phyloP scores from a whole-genome alignment of 2,329 filamentous ascomycete genomes.

The Ceratocystis cubensis region DNA sequence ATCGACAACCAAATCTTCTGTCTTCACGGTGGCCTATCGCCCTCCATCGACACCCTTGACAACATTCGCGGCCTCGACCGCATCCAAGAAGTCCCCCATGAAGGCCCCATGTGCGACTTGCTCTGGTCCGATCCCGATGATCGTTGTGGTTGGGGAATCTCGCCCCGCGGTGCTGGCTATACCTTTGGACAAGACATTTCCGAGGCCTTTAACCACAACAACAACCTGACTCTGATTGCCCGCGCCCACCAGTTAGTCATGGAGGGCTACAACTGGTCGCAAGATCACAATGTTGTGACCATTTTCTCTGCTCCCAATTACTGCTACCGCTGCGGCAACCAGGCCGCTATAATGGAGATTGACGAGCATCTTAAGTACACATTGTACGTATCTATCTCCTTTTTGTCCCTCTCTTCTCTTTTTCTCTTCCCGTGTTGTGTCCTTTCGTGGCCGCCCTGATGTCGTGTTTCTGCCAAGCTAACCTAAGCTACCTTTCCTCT shows the following conservation, averaged over 20 bases:
- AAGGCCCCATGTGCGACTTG: slow-evolving; percentile 95
- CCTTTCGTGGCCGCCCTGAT: too few species aligned
- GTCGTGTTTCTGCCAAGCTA: too few species aligned
- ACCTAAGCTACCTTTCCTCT: slow-evolving; percentile 25
- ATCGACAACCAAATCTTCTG: slow-evolving; percentile 99
- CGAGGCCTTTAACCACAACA: slow-evolving; percentile 98
- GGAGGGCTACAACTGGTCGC: slow-evolving; percentile 99
- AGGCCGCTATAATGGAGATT: slow-evolving; percentile 99
- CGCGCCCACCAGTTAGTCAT: slow-evolving; percentile 96
- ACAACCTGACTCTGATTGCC: slow-evolving; percentile 87
- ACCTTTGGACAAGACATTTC: slow-evolving; percentile 96
- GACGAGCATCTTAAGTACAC: slow-evolving; percentile 99
- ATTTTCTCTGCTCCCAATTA: slow-evolving; percentile 95
- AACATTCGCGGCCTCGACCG: slow-evolving; percentile 92
- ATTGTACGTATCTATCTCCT: slow-evolving; percentile 57
- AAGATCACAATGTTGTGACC: slow-evolving; percentile 94
- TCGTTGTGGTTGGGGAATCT: slow-evolving; percentile 90
- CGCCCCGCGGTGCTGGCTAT: slow-evolving; percentile 84
- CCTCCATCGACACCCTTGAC: slow-evolving; percentile 89
- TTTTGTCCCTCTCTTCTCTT: neutral
- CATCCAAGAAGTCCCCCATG: slow-evolving; percentile 96
- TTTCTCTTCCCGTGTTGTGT: neutral
- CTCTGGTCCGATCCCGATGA: slow-evolving; percentile 98
- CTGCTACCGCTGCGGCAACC: slow-evolving; percentile 97
- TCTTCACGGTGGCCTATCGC: slow-evolving; percentile 88